Evolutionary conservation across 805 yeast species (phyloP), one percentile per base, ranked within the genome.

Genomic region (Jamesozyma jinghongensis): DNA sequence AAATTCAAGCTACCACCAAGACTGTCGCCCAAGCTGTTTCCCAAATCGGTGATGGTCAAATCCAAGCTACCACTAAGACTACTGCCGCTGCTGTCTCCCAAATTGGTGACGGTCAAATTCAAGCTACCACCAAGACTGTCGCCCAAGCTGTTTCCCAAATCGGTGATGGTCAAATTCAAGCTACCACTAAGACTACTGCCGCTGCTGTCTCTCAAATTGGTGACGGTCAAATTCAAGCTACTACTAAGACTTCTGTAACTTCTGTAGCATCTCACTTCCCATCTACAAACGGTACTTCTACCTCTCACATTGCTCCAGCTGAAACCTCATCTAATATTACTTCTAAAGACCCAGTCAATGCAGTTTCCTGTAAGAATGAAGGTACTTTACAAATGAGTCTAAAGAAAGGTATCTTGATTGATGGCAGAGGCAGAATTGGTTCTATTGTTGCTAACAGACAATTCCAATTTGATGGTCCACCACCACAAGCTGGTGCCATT

Each of bases 391-490:
- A 78, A 33, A 67, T 81, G 71, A 66, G 70, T 32, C 69, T 82
- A 54, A 62, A 68, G 29, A 66, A 54, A 22, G 65, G 77, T 50
- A 55, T 75, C 39, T 67, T 82, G 53, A 71, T 66, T 14, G 90
- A 81, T 55, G 59, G 73, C 30, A 51, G 67, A 48, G 82, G 82
- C 37, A 77, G 90, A 73, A 65, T 81, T 50, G 88, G 88, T 53
- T 75, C 87, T 39, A 80, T 81, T 63, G 90, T 81, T 53, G 79
- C 87, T 43, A 81, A 81, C 79, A 73, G 82, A 69, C 90, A 81
- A 69, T 81, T 81, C 75, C 88, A 81, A 69, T 81, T 81, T 58
- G 88, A 81, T 63, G 88, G 88, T 60, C 86, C 87, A 48, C 83
- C 85, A 67, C 87, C 88, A 57, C 90, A 81, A 70, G 85, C 82